Base-by-base conservation (phyloP, 768 basidiomycete genomes). In the Pisolithus microcarpus region DNA sequence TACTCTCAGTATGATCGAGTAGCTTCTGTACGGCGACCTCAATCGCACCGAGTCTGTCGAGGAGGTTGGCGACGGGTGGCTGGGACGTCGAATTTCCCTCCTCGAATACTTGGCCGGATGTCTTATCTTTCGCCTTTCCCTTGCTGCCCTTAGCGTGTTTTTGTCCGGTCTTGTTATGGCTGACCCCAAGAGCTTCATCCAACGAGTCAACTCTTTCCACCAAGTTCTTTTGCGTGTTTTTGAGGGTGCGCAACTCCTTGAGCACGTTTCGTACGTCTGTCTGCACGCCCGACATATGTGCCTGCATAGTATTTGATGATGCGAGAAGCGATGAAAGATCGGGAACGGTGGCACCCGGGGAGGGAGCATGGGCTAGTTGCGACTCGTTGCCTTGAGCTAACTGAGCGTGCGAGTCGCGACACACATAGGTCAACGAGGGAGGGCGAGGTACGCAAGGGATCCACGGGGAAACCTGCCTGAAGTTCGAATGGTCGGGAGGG, bases 21-120 rank as follows among this genome's bases (percentile, higher is more conserved):
- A 66, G 19, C n/a, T 49, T 38, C 5, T 57, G 54, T 18, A 66
- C 43, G 13, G 60, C 51, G 42, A 54, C 48, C 42, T 61, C 61
- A 28, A 65, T 61, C 30, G 54, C 43, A 26, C 42, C 43, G 42
- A 46, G 53, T 52, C 28, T 62, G 34, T 53, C 36, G 7, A 49
- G 10, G 16, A 53, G 9, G 26, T 43, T 38, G 10, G 52, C 10
- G 39, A 38, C 36, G 6, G 21, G 43, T 24, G 46, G 16, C 31
- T n/a, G 30, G 11, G 42, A 31, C 38, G 47, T 39, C 5, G 37
- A 21, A 15, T 23, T n/a, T 9, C 13, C 34, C 1, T 19, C 19
- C 13, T 39, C n/a, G 37, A 16, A 10, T 5, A 3, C 43, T 13
- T 28, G n/a, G 30, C 16, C 13, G 13, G 21, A 39, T 16, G 34